Percentiles rank a stretch among this genome's conserved stretches.
Conservation (phyloP, 2,329 filamentous ascomycete genomes). For the Emmonsiellopsis sp. region DNA sequence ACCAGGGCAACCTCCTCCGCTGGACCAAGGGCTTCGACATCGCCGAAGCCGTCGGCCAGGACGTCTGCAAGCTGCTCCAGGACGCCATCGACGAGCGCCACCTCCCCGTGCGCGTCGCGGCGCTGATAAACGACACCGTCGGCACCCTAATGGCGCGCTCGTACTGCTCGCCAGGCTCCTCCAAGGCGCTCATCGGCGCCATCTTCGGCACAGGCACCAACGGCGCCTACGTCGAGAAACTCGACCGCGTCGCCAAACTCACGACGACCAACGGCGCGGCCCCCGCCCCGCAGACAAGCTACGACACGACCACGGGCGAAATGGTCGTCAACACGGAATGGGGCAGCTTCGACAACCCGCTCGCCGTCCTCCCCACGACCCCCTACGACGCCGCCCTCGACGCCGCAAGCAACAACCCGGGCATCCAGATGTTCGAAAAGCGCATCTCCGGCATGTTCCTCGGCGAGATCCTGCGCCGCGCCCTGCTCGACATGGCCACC, state of each 20-base stretch:
- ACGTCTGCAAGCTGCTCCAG: constrained; percentile 86
- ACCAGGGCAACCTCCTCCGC: constrained; percentile 84
- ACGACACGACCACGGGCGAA: constrained; percentile 71
- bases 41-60: constrained; percentile 83
- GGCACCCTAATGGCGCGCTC: constrained; percentile 96
- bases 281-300: constrained; percentile 28
- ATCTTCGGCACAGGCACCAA: constrained; percentile 98
- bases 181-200: constrained; percentile 78
- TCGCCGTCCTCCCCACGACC: constrained; percentile 79
- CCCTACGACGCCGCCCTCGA: constrained; percentile 74
- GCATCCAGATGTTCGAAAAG: constrained; percentile 98
- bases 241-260: constrained; percentile 73
- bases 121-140: constrained; percentile 94
- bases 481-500: constrained; percentile 62
- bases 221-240: constrained; percentile 91
- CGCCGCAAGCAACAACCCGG: constrained; percentile 73
- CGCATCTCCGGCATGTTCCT: constrained; percentile 97
- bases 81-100: constrained; percentile 75
- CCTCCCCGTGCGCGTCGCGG: constrained; percentile 87
- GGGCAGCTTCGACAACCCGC: constrained; percentile 94
- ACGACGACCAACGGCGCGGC: constrained; percentile 38
- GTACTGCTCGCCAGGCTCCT: constrained; percentile 84
- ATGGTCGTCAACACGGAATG: constrained; percentile 99
- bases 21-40: constrained; percentile 99
- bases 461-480: constrained; percentile 79